Evolutionary conservation across 2,329 filamentous ascomycete species (phyloP).

Genomic region (Coniochaeta prunicola): DNA sequence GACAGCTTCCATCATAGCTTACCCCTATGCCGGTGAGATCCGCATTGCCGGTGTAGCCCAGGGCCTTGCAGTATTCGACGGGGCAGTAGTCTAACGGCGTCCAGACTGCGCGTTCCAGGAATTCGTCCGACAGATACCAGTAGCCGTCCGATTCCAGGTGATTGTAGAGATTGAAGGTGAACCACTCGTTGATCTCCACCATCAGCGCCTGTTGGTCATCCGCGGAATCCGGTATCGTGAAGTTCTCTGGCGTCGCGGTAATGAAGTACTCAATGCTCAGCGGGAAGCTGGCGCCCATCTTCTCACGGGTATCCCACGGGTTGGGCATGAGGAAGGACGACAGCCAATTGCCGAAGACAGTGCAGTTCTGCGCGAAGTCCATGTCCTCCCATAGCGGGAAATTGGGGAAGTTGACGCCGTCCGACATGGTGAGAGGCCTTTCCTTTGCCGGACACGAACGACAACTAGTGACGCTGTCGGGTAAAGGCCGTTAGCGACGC

Average conservation of each 20-base stretch:
- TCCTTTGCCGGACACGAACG: background rate
- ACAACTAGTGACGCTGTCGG: background rate
- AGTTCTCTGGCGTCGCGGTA: background rate
- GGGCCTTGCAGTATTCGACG: constrained; percentile 11
- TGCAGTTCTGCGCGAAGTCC: constrained; percentile 12
- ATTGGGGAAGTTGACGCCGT: constrained; percentile 4
- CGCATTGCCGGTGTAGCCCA: constrained; percentile 11
- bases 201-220: background rate
- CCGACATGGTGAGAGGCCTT: constrained; percentile 2
- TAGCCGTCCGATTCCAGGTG: background rate
- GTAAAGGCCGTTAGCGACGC: background rate
- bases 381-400: constrained; percentile 14
- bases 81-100: constrained; percentile 5
- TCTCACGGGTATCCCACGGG: constrained; percentile 4
- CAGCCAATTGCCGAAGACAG: constrained; percentile 10
- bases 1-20: background rate
- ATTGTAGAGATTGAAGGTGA: constrained; percentile 3
- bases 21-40: constrained; percentile 15
- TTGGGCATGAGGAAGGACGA: constrained; percentile 7
- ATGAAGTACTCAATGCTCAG: background rate
- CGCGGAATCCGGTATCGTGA: background rate
- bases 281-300: constrained; percentile 5
- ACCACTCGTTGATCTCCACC: background rate
- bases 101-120: constrained; percentile 6
- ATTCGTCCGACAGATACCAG: constrained; percentile 2